A percentile compares a stretch with the other conserved stretches of the same genome.
phyloP scores from a whole-genome alignment of 257 asterid species.

The Solanum lycopersicoides region DNA sequence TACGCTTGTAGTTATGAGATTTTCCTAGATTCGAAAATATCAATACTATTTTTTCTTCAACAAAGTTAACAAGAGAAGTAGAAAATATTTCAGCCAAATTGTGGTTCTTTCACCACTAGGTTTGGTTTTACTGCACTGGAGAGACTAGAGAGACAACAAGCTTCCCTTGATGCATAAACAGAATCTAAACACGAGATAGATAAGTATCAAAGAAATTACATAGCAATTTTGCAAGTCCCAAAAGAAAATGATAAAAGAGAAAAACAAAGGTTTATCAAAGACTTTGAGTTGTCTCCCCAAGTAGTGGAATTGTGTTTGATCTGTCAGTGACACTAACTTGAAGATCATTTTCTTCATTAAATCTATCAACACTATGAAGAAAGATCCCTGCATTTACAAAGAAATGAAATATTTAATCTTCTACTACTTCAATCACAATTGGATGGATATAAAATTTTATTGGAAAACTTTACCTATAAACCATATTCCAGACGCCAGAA shows the following conservation, averaged over 20 bases:
- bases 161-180: not conserved
- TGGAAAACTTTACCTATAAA: not conserved
- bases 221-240: not conserved
- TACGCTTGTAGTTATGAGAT: no score
- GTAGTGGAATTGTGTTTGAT: not conserved
- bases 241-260: not conserved
- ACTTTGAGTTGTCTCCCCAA: not conserved
- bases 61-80: no score
- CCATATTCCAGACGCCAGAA: not conserved
- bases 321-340: not conserved
- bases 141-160: not conserved
- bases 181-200: not conserved
- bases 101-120: not conserved
- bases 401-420: not conserved
- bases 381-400: not conserved
- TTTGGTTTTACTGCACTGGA: not conserved
- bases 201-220: not conserved
- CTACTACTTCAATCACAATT: not conserved
- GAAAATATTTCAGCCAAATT: not conserved
- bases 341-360: not conserved
- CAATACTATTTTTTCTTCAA: no score
- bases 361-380: not conserved
- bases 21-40: no score
- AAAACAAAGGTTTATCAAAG: not conserved
- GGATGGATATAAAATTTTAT: not conserved